Conservation (phyloP, 768 basidiomycete species). For the Butyriboletus loyo region DNA sequence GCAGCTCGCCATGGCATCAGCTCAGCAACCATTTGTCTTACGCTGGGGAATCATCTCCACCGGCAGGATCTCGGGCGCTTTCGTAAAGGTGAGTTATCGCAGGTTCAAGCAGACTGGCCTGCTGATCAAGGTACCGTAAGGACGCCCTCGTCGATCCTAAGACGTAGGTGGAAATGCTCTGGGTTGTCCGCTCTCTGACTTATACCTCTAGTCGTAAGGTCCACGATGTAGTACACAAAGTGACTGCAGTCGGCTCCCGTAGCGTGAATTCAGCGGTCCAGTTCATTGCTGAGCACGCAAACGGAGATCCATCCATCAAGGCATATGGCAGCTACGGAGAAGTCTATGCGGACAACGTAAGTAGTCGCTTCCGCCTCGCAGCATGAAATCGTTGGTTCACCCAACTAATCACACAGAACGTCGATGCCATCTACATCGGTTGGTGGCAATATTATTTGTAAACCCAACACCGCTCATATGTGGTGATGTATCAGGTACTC, state of each 20-base stretch:
- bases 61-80: constrained; percentile 63
- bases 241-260: constrained; percentile 78
- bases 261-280: constrained; percentile 61
- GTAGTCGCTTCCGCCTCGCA: constrained; percentile 14
- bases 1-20: constrained; percentile 14
- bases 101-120: neutral
- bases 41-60: constrained; percentile 91
- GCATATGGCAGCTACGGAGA: constrained; percentile 73
- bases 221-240: constrained; percentile 62
- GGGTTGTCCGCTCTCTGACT: neutral
- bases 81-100: constrained; percentile 56
- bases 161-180: constrained; percentile 45
- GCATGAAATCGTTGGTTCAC: neutral
- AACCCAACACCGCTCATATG: neutral
- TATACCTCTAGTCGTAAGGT: constrained; percentile 51
- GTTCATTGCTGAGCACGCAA: constrained; percentile 57
- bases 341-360: constrained; percentile 66
- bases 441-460: constrained; percentile 1
- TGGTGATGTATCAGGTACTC: constrained; percentile 54
- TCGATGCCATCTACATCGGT: constrained; percentile 80
- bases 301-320: constrained; percentile 53
- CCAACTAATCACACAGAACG: constrained; percentile 42
- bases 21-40: constrained; percentile 43
- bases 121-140: constrained; percentile 36
- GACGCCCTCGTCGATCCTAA: constrained; percentile 75